Percentiles rank a stretch among this genome's conserved stretches.
These are phyloP conservation scores for Aspergillus biplanus DNA, from an alignment of 495 filamentous ascomycete species.

Conservation along the genomic window DNA sequence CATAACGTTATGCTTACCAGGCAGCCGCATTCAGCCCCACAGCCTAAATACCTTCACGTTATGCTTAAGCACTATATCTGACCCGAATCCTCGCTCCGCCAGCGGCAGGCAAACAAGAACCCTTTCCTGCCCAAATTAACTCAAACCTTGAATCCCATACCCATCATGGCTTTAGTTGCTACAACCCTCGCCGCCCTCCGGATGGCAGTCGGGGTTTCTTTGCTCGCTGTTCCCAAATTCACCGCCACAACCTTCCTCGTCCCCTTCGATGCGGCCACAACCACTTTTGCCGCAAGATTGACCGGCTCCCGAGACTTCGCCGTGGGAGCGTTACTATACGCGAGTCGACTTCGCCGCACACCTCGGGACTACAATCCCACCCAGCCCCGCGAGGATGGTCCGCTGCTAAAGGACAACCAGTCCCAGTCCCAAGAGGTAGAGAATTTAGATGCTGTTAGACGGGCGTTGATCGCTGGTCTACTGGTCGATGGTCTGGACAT, in stretches of 20 bases:
- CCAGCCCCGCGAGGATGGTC: not conserved
- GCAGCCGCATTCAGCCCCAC: not conserved
- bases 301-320: not conserved
- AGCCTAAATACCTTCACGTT: not conserved
- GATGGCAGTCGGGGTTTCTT: not conserved
- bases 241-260: not conserved
- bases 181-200: not conserved
- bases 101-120: not conserved
- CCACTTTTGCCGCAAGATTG: not conserved
- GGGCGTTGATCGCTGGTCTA: not conserved
- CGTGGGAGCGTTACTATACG: not conserved
- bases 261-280: not conserved
- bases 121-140: not conserved
- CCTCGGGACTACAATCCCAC: not conserved
- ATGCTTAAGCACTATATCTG: not conserved
- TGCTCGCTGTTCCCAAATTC: not conserved
- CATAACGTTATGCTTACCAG: not conserved
- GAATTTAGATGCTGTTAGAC: not conserved
- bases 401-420: not conserved
- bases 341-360: not conserved
- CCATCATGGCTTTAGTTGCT: not conserved
- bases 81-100: not conserved
- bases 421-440: not conserved
- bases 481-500: not conserved
- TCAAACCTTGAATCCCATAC: not conserved